Base-by-base conservation (phyloP, 192 early-diverging fungal species). In the Mortierella claussenii region DNA sequence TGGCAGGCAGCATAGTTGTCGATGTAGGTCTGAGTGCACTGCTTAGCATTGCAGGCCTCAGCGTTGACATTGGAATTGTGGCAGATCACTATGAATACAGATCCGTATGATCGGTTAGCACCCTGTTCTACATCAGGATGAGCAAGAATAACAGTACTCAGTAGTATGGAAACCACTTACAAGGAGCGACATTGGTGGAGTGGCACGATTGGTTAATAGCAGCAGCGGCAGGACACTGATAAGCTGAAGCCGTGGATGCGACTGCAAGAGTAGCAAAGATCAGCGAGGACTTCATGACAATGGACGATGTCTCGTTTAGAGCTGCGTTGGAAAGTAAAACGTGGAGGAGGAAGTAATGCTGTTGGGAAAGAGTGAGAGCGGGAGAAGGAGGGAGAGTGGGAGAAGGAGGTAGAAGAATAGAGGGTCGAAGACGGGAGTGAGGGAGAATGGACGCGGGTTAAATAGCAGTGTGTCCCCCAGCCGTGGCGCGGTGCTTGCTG, bases 11-110 rank as follows among this genome's bases (percentile, higher is more conserved):
- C 44, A 54, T 65, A 74, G 42, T 65, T 28, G 49, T 65, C 55
- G 21, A 74, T 54, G 42, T 74, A 65, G 21, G 55, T 26, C 26
- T 65, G 69, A 31, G 55, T 46, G 52, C 69, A 59, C 55, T 73
- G 60, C 55, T 64, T 73, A 7, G 31, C 54, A 21, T 65, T 73
- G 24, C 69, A 74, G 5, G 43, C 40, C 30, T 74, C 48, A 9
- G 23, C 30, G 31, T 65, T 65, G 42, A 58, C 6, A 6, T 52
- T 24, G 17, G 55, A 61, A 52, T 74, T 46, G 56, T 58, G 40
- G 62, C 69, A 74, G 2, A 65, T 55, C 61, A 74, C 61, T 65
- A 45, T 15, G 21, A 46, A 21, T 46, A 17, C 37, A 40, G 37
- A 11, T n/a, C n/a, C n/a, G n/a, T n/a, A n/a, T n/a, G n/a, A n/a